Base-by-base conservation (phyloP, 2,329 filamentous ascomycete species). In the Lachnellula occidentalis region DNA sequence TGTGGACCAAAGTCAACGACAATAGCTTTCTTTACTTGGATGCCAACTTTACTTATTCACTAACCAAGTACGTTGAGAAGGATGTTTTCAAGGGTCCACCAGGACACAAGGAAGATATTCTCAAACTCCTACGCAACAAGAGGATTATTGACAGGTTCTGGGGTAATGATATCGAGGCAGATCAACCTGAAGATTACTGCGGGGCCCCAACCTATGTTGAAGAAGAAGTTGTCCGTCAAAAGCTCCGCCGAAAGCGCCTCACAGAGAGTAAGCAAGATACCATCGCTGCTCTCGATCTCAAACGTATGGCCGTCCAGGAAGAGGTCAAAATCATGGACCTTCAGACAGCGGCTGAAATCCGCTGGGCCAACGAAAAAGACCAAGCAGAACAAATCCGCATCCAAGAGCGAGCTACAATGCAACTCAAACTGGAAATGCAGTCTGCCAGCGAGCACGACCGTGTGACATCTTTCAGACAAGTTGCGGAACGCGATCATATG, bases 1-100 rank as follows among this genome's bases (percentile, higher is more conserved):
- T 86, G 71, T 87, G 84, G 84, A 82, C 83, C 62, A 71, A 78
- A 27, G 70, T 87, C 63, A 87, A 87, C 69, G 78, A 81, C 55
- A 71, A 78, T 0, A 79, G 76, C 60, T 82, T 83, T 60, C 71
- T 76, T 55, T 82, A 76, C 67, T 76, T 69, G 1, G 72, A 78
- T 41, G 76, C 76, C 27, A 74, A 71, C 3, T 75, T 76, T 60
- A 81, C 78, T 1, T 87, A 86, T 68, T 87, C 84, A 0, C 79
- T 84, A 0, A 81, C 83, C 3, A 84, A 83, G 71, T 87, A 87
- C 64, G 74, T 84, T 19, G 54, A 60, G 31, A 61, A 61, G 22
- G 59, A 52, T 12, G 39, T 61, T 17, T 59, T 48, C 31, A 45
- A 21, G 15, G 59, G 57, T 14, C 59, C 59, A 3, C 47, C 37